Evolutionary conservation across 164 flowering plant species (phyloP).

Genomic region (Magnolia changhungtana): DNA sequence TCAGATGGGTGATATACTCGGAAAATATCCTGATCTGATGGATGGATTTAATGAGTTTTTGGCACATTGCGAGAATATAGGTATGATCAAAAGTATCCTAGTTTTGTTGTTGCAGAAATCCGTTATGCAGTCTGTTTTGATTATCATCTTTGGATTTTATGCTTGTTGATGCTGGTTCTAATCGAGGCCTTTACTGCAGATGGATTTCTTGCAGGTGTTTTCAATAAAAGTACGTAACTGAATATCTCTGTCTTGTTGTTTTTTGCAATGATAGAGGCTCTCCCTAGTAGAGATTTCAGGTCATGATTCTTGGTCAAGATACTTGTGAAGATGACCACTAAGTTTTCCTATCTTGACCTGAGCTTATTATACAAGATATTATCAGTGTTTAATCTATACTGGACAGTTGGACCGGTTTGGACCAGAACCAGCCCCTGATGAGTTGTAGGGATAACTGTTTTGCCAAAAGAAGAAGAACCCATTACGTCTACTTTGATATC

Average conservation of each 20-base stretch:
- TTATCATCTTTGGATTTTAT: background rate
- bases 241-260: slow-evolving; percentile 10
- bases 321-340: too few relatives aligned
- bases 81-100: slow-evolving; percentile 26
- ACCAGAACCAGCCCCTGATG: background rate
- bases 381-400: background rate
- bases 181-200: slow-evolving; percentile 45
- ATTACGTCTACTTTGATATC: too few relatives aligned
- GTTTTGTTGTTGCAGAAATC: background rate
- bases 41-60: slow-evolving; percentile 72
- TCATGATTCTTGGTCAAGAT: background rate
- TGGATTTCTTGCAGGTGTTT: slow-evolving; percentile 63
- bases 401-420: background rate
- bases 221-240: slow-evolving; percentile 62
- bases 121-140: background rate
- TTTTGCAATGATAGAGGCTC: background rate
- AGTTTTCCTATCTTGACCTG: too few relatives aligned
- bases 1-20: slow-evolving; percentile 72
- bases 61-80: slow-evolving; percentile 60
- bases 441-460: too few relatives aligned
- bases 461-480: too few relatives aligned
- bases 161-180: slow-evolving; percentile 18
- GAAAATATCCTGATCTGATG: slow-evolving; percentile 72
- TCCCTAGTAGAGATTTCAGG: slow-evolving; percentile 3
- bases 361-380: too few relatives aligned